Evolutionary conservation across 495 filamentous ascomycete species (phyloP), one percentile per base, ranked within the genome.

Genomic region (Hypoxylon rickii): DNA sequence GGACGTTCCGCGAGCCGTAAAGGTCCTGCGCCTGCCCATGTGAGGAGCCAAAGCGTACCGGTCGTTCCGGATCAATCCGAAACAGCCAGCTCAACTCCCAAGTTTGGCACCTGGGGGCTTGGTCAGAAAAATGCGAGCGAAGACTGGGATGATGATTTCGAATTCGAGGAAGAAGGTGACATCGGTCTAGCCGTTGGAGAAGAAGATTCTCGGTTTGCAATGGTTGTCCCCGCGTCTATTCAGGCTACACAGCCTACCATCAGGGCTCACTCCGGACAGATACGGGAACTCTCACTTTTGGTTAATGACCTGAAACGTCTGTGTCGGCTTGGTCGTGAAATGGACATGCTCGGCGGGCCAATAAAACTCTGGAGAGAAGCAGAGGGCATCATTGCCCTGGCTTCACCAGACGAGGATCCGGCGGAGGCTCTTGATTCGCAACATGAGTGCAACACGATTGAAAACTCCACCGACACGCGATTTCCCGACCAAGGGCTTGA

Each of bases 1-100:
- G 91, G 89, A 58, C 86, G 90, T 44, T 73, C 85, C 19, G 74
- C 83, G 20, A 89, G 82, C 57, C 88, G 93, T 37, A 88, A 91
- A 58, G 84, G 83, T 12, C 87, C 90, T 24, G 89, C 79, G 56
- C 83, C 86, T 1, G 74, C 90, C 17, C 94, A 97, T 68, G 78
- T 96, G 38, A 86, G 94, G 40, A 97, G 94, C 65, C 92, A 96
- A 65, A 98, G 94, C 70, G 92, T 98, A n/a, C 94, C 94, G 0
- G 82, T 94, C 12, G 85, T 89, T 2, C 83, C 84, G 32, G 90
- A 94, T 52, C 72, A 72, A 13, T 47, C 74, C 3, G 71, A 81
- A 73, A 68, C 73, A 71, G 67, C 79, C 78, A 81, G 76, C 70
- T 74, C 69, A 45, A 83, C 84, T 15, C 84, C 86, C 17, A 96